A percentile compares a stretch with the other conserved stretches of the same genome.
phyloP scores from a whole-genome alignment of 192 early-diverging fungal species.

The Pilaira anomala region DNA sequence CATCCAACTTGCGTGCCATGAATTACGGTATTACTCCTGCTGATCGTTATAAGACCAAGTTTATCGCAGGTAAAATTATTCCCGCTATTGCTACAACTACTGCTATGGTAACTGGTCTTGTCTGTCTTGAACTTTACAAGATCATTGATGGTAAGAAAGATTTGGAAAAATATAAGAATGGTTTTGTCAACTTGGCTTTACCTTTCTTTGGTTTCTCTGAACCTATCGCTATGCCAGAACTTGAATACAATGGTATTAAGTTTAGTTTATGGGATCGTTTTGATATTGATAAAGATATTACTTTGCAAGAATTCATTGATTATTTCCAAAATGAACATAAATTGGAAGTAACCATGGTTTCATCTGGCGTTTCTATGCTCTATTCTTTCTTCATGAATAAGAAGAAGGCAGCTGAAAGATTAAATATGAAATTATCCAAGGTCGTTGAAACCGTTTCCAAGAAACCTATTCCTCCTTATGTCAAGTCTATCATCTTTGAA shows the following conservation, averaged over 20 bases:
- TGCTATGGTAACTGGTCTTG: constrained; percentile 92
- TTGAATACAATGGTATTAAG: constrained; percentile 82
- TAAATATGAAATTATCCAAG: constrained; percentile 78
- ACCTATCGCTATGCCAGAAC: constrained; percentile 86
- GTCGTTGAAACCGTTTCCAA: constrained; percentile 76
- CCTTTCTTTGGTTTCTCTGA: constrained; percentile 99
- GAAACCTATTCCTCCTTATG: constrained; percentile 84
- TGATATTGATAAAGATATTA: constrained; percentile 78
- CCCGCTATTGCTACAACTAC: constrained; percentile 95
- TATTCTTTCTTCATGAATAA: constrained; percentile 84
- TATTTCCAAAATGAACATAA: constrained; percentile 77
- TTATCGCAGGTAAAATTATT: constrained; percentile 89
- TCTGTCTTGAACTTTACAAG: constrained; percentile 97
- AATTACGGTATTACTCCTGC: constrained; percentile 76
- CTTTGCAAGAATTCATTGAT: constrained; percentile 87
- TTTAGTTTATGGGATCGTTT: constrained; percentile 97
- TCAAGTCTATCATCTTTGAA: constrained; percentile 82
- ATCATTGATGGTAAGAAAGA: constrained; percentile 70
- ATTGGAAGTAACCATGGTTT: constrained; percentile 91
- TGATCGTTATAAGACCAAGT: constrained; percentile 82
- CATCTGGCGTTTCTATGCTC: constrained; percentile 88
- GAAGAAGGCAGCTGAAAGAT: constrained; percentile 83
- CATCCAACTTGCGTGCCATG: constrained; percentile 89
- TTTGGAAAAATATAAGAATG: constrained; percentile 98
- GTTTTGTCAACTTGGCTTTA: constrained; percentile 95